phyloP scores from a whole-genome alignment of 2,329 filamentous ascomycete genomes.

The Colletotrichum sp. region DNA sequence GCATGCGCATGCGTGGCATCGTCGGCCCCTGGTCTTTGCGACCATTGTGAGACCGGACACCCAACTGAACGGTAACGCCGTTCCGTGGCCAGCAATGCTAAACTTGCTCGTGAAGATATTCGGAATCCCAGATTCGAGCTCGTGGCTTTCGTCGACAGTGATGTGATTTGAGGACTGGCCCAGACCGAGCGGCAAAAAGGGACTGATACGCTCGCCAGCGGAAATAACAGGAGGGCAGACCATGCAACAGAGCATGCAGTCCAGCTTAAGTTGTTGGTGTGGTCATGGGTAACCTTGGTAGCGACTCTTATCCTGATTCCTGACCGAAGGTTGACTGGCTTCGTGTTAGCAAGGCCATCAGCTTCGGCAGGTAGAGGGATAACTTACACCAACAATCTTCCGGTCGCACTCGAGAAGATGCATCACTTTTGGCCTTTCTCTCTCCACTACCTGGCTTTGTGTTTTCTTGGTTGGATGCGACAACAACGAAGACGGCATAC shows the following conservation, averaged over 20 bases:
- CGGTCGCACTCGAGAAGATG: constrained; percentile 4
- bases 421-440: not conserved
- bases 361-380: not conserved
- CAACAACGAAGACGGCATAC: not conserved
- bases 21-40: constrained; percentile 50
- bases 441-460: constrained; percentile 23
- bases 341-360: not conserved
- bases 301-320: constrained; percentile 63
- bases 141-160: constrained; percentile 62
- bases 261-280: constrained; percentile 54
- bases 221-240: constrained; percentile 60
- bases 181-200: constrained; percentile 51
- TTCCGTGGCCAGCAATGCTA: constrained; percentile 66
- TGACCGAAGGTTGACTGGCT: constrained; percentile 66
- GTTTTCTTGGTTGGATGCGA: not conserved
- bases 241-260: constrained; percentile 66
- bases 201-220: constrained; percentile 55
- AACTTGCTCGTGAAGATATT: constrained; percentile 70
- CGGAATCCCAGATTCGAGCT: constrained; percentile 69
- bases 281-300: constrained; percentile 53
- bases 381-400: constrained; percentile 39
- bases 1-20: constrained; percentile 61
- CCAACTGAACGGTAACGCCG: constrained; percentile 61
- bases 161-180: constrained; percentile 63
- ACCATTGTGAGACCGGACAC: constrained; percentile 61